Percentiles rank a stretch among this genome's conserved stretches.
phyloP scores from a whole-genome alignment of 805 yeast species.

The Candida nonsorbophila region DNA sequence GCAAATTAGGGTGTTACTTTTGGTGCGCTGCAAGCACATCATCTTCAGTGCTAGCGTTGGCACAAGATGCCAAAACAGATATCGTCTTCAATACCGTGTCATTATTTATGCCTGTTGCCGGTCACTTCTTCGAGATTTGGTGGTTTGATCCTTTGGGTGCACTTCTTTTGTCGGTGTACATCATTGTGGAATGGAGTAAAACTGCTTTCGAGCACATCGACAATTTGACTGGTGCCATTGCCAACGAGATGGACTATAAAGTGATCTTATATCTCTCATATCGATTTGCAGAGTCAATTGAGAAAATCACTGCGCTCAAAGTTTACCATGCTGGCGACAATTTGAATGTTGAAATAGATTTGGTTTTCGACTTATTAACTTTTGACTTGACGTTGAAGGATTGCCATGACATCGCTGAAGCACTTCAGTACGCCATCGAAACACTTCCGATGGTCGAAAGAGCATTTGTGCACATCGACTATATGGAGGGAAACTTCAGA shows the following conservation, averaged over 20 bases:
- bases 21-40: conserved; percentile 60
- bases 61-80: conserved; percentile 80
- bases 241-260: conserved; percentile 56
- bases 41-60: conserved; percentile 69
- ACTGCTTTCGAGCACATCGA: conserved; percentile 69
- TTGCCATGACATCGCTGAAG: conserved; percentile 76
- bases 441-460: conserved; percentile 73
- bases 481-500: conserved; percentile 40
- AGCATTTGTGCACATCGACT: conserved; percentile 78
- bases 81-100: conserved; percentile 69
- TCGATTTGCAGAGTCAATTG: conserved; percentile 64
- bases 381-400: conserved; percentile 51
- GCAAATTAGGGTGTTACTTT: conserved; percentile 56
- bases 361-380: conserved; percentile 45
- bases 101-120: conserved; percentile 61
- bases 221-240: conserved; percentile 71
- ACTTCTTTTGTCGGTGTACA: conserved; percentile 52
- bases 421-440: conserved; percentile 75
- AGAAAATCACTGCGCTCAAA: conserved; percentile 58
- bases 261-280: conserved; percentile 61
- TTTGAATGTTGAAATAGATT: conserved; percentile 70
- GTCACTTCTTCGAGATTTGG: conserved; percentile 49
- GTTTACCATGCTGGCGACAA: conserved; percentile 79
- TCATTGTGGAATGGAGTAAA: conserved; percentile 56
- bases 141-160: conserved; percentile 81